A percentile compares a stretch with the other conserved stretches of the same genome.
Evolutionary conservation across 2,329 filamentous ascomycete genomes (phyloP).

Genomic region (Fusarium duplospermum): DNA sequence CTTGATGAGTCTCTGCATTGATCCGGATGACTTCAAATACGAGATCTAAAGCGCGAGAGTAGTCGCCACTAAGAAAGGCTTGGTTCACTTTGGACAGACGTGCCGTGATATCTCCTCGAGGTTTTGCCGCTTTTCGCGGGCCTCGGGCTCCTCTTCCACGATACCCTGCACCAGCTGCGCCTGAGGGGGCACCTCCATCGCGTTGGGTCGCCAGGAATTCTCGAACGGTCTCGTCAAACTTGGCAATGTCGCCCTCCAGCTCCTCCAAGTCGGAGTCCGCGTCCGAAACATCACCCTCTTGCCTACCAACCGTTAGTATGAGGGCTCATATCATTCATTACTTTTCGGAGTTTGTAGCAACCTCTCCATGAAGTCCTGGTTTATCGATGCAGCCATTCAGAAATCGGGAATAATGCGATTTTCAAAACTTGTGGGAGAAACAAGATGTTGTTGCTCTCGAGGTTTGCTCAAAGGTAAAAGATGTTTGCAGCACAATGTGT

Average conservation of each 20-base stretch:
- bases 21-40: conserved; percentile 74
- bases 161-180: conserved; percentile 30
- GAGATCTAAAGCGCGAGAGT: conserved; percentile 68
- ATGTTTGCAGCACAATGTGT: not conserved
- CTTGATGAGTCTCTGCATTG: conserved; percentile 74
- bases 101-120: conserved; percentile 76
- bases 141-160: conserved; percentile 54
- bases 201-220: conserved; percentile 55
- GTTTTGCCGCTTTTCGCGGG: conserved; percentile 72
- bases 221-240: conserved; percentile 56
- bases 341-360: not conserved
- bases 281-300: conserved; percentile 49
- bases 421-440: not conserved
- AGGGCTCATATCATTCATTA: not conserved
- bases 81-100: conserved; percentile 75
- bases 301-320: conserved; percentile 21
- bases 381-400: conserved; percentile 2
- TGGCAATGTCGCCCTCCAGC: conserved; percentile 57
- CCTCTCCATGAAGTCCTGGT: conserved; percentile 11
- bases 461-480: not conserved
- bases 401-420: not conserved
- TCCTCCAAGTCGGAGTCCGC: conserved; percentile 59
- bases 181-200: conserved; percentile 38
- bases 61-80: conserved; percentile 72
- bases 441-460: not conserved